Percentiles rank a stretch among this genome's conserved stretches.
phyloP scores from a whole-genome alignment of 345 rosid species.

The Mercurialis annua region DNA sequence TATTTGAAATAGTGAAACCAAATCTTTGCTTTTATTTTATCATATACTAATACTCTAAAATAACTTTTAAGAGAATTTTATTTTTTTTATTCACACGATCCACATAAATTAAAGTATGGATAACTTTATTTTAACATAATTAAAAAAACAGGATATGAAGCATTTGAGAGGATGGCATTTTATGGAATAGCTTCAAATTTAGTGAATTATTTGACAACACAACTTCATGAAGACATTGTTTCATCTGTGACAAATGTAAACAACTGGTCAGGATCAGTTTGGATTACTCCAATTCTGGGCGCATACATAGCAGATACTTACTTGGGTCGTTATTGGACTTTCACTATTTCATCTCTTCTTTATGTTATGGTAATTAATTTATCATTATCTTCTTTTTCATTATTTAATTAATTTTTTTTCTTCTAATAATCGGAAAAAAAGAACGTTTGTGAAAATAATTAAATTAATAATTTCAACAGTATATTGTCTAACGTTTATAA shows the following conservation, averaged over 20 bases:
- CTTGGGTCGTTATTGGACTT: slow-evolving; percentile 93
- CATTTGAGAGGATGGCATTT: slow-evolving; percentile 95
- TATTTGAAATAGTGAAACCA: no score
- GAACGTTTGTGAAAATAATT: no score
- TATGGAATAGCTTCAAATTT: slow-evolving; percentile 84
- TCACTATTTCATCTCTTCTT: slow-evolving; percentile 77
- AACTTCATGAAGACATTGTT: slow-evolving; percentile 82
- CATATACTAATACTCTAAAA: no score
- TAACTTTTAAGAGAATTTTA: no score
- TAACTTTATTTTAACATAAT: background rate
- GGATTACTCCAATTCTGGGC: slow-evolving; percentile 89
- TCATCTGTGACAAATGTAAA: slow-evolving; percentile 84
- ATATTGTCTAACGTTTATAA: no score
- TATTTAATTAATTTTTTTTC: background rate
- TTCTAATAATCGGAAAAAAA: no score
- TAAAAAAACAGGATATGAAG: slow-evolving; percentile 62
- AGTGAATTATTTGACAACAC: slow-evolving; percentile 71
- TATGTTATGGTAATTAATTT: slow-evolving; percentile 53
- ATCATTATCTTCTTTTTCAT: background rate
- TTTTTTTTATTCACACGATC: no score
- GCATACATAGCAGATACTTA: slow-evolving; percentile 88
- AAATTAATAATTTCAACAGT: no score
- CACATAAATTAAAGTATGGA: no score
- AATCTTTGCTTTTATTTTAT: no score
- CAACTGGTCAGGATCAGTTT: slow-evolving; percentile 88